These are phyloP conservation scores for Abrus precatorius DNA, from an alignment of 306 rosid genomes.

Conservation along the genomic window DNA sequence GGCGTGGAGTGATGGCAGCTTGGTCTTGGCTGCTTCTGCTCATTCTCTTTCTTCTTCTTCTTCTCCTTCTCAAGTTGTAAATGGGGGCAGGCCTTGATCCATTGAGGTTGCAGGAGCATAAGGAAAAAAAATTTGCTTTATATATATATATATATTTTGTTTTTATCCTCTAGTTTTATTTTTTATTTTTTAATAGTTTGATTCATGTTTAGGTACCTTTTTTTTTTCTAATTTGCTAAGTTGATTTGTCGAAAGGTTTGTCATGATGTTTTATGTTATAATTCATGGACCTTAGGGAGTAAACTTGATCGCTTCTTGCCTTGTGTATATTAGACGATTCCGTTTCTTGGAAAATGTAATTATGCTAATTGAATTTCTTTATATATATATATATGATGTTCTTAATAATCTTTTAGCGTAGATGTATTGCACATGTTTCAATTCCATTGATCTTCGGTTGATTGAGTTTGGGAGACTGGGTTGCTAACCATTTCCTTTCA, in stretches of 20 bases:
- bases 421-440: background rate
- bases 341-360: conserved; percentile 30
- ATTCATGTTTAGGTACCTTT: conserved; percentile 3
- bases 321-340: conserved; percentile 12
- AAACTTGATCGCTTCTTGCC: background rate
- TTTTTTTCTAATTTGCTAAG: background rate
- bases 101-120: background rate
- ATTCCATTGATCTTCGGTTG: background rate
- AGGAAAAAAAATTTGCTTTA: too few relatives aligned
- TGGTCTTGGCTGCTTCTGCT: conserved; percentile 46
- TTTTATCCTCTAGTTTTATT: background rate
- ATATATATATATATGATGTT: background rate
- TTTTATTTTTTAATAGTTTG: background rate
- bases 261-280: background rate
- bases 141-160: background rate
- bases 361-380: conserved; percentile 36
- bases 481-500: conserved; percentile 1
- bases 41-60: conserved; percentile 25
- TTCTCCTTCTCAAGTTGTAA: conserved; percentile 12
- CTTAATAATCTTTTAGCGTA: background rate
- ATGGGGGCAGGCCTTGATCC: background rate
- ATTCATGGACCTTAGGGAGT: background rate
- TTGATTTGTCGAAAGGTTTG: conserved; percentile 4
- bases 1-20: conserved; percentile 63
- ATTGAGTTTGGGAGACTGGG: background rate